Conservation (phyloP, 2,329 filamentous ascomycete species). For the Diaporthe eres region DNA sequence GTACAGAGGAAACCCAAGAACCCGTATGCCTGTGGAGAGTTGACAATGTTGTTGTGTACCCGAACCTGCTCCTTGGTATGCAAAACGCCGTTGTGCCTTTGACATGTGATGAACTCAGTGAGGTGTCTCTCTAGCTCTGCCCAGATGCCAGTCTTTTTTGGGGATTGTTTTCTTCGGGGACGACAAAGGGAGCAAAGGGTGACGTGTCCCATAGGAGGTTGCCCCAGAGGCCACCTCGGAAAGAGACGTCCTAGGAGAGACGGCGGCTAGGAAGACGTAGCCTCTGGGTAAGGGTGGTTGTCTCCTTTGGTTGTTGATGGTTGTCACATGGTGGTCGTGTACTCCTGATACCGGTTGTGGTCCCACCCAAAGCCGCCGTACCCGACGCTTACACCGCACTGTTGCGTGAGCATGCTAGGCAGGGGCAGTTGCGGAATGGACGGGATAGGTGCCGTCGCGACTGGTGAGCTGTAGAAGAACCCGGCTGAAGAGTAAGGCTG, state of each 20-base stretch:
- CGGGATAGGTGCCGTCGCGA: slow-evolving; percentile 77
- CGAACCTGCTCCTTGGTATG: slow-evolving; percentile 52
- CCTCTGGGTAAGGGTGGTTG: slow-evolving; percentile 58
- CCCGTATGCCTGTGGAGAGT: slow-evolving; percentile 42
- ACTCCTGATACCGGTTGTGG: slow-evolving; percentile 78
- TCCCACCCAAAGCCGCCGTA: slow-evolving; percentile 90
- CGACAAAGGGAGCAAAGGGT: slow-evolving; percentile 30
- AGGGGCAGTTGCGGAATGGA: slow-evolving; percentile 77
- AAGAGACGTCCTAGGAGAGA: slow-evolving; percentile 46
- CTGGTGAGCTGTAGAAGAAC: slow-evolving; percentile 85
- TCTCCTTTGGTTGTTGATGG: slow-evolving; percentile 63
- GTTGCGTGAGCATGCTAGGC: slow-evolving; percentile 87
- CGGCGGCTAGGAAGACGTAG: slow-evolving; percentile 60
- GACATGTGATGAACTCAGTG: slow-evolving; percentile 48
- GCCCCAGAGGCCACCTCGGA: slow-evolving; percentile 14
- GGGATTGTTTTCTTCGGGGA: slow-evolving; percentile 46
- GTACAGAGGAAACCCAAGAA: slow-evolving; percentile 50
- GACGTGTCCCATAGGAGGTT: slow-evolving; percentile 23
- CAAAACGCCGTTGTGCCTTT: slow-evolving; percentile 56
- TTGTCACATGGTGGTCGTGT: slow-evolving; percentile 89
- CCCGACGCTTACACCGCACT: slow-evolving; percentile 84
- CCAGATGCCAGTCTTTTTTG: slow-evolving; percentile 37
- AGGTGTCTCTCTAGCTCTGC: slow-evolving; percentile 49
- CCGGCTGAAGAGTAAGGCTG: slow-evolving; percentile 81
- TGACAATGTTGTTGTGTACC: slow-evolving; percentile 39